Conservation (phyloP, 2,329 filamentous ascomycete species). For the Cordyceps militaris region DNA sequence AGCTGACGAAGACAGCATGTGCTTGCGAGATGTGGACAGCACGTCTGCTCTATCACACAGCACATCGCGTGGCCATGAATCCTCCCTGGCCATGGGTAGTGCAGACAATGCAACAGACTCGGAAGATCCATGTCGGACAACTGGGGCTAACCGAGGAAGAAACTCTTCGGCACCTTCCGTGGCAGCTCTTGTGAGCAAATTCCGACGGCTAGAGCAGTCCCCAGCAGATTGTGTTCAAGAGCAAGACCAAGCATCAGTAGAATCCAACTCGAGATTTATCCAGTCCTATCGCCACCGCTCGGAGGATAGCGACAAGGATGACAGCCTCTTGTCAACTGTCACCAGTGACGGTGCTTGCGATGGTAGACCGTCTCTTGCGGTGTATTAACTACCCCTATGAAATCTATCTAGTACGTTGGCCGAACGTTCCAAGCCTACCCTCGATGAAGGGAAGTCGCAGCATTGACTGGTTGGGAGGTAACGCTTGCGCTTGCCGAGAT, state of each 20-base stretch:
- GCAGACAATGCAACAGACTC: neutral
- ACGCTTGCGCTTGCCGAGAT: neutral
- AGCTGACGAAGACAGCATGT: neutral
- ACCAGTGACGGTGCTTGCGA: neutral
- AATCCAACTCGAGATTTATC: conserved; percentile 10
- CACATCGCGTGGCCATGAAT: neutral
- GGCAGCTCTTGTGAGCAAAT: conserved; percentile 21
- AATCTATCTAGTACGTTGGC: neutral
- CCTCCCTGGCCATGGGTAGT: neutral
- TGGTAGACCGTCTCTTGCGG: neutral
- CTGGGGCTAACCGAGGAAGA: neutral
- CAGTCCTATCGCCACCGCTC: conserved; percentile 10
- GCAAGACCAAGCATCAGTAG: conserved; percentile 3
- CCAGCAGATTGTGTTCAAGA: neutral
- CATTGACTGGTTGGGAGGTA: neutral
- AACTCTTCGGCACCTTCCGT: conserved; percentile 17
- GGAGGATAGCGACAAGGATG: conserved; percentile 5
- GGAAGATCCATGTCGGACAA: neutral
- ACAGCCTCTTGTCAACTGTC: neutral
- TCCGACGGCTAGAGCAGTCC: conserved; percentile 18
- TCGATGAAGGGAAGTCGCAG: too few relatives aligned
- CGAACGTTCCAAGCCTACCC: neutral
- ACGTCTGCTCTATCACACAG: neutral
- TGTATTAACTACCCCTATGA: neutral
- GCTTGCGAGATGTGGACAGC: neutral